phyloP scores from a whole-genome alignment of 129 eudicot genomes.

The Glebionis coronaria region DNA sequence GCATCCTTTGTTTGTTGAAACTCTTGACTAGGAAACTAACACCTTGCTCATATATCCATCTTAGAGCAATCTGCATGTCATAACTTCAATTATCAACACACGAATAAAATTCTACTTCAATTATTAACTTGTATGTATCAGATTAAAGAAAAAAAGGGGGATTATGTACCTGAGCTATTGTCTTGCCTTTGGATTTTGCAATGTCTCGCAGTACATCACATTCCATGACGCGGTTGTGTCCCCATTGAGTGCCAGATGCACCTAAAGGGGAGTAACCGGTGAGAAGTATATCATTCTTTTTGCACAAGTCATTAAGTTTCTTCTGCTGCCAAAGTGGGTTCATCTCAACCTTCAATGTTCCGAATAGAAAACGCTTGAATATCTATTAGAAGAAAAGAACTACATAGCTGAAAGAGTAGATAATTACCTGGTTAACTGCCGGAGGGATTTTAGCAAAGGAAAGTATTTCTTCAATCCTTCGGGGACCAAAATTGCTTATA shows the following conservation, averaged over 20 bases:
- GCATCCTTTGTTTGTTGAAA: constrained; percentile 44
- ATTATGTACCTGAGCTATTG: constrained; percentile 45
- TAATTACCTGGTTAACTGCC: constrained; percentile 46
- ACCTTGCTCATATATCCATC: constrained; percentile 60
- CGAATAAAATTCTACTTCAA: too few relatives aligned
- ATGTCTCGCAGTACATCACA: constrained; percentile 37
- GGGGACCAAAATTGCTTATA: constrained; percentile 51
- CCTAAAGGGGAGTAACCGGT: constrained; percentile 59
- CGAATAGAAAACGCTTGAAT: background rate
- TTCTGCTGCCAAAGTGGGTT: constrained; percentile 58
- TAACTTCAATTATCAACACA: background rate
- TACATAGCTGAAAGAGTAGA: background rate
- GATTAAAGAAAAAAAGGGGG: too few relatives aligned
- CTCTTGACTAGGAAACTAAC: constrained; percentile 45
- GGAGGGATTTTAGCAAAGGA: constrained; percentile 55
- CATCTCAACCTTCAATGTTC: constrained; percentile 48
- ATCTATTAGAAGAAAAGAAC: background rate
- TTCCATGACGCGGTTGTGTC: constrained; percentile 42
- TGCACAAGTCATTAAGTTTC: constrained; percentile 37
- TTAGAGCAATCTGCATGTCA: constrained; percentile 34
- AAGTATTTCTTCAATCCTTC: constrained; percentile 36
- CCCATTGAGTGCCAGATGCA: constrained; percentile 46
- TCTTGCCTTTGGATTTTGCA: constrained; percentile 48
- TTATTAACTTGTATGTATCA: background rate
- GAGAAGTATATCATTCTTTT: constrained; percentile 37